Conservation (phyloP, 805 yeast species). For the Peterozyma toletana region DNA sequence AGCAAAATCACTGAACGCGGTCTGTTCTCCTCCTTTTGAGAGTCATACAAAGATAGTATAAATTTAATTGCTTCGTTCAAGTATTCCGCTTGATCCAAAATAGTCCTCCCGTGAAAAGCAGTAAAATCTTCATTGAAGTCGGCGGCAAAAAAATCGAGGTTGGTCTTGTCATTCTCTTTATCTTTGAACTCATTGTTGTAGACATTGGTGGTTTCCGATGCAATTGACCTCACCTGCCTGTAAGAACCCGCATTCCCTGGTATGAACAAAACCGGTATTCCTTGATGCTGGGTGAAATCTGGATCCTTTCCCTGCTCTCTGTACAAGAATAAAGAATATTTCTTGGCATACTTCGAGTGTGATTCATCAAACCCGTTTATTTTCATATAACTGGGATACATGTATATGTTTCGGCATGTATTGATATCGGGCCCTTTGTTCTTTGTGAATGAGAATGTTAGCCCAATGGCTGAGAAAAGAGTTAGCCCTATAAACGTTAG, state of each 20-base stretch:
- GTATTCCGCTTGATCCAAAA: slow-evolving; percentile 90
- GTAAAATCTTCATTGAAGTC: slow-evolving; percentile 95
- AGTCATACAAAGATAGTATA: slow-evolving; percentile 59
- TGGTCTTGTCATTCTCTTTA: slow-evolving; percentile 11
- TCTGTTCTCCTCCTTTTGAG: slow-evolving; percentile 22
- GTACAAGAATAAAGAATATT: slow-evolving; percentile 79
- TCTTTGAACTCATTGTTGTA: slow-evolving; percentile 30
- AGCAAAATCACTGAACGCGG: slow-evolving; percentile 72
- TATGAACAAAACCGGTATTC: slow-evolving; percentile 85
- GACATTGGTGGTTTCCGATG: slow-evolving; percentile 64
- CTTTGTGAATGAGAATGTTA: slow-evolving; percentile 1
- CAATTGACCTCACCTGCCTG: slow-evolving; percentile 86
- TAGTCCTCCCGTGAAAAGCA: slow-evolving; percentile 91
- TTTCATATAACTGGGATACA: slow-evolving; percentile 81
- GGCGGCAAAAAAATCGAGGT: slow-evolving; percentile 81
- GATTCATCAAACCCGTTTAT: slow-evolving; percentile 65
- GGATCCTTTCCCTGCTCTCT: slow-evolving; percentile 82
- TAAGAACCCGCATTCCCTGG: slow-evolving; percentile 98
- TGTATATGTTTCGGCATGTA: slow-evolving; percentile 61
- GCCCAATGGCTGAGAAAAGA: slow-evolving; percentile 6
- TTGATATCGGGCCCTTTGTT: slow-evolving; percentile 9
- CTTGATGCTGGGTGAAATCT: slow-evolving; percentile 30
- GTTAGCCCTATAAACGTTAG: slow-evolving; percentile 7
- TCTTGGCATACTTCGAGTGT: slow-evolving; percentile 65
- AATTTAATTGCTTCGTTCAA: slow-evolving; percentile 80